Base-by-base conservation (phyloP, 1,284 basidiomycete species). In the Golubevia pallescens region DNA sequence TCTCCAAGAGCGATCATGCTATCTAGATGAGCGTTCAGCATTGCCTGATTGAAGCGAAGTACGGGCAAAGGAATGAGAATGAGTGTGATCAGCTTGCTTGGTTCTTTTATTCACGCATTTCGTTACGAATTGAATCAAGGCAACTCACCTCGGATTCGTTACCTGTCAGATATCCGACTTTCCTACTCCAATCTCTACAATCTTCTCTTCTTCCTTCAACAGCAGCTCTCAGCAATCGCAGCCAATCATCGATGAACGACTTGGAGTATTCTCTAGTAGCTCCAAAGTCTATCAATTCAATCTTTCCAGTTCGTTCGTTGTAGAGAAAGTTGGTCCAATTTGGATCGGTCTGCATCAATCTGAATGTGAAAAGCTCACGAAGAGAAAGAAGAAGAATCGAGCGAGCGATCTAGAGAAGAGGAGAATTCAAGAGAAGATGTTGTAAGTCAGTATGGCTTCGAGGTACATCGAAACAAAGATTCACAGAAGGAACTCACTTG, bases 251-350 rank as follows among this genome's bases (percentile, higher is more conserved):
- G 87, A 97, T 95, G 82, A 99, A 99, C 67, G 89, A 89, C 71
- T 91, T 91, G 1, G 90, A 89, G 86, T 98, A 99, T 73, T 91
- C 91, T 52, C 95, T 89, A 0, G 93, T 94, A 1, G 97, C 96
- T 23, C 96, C 97, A 77, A 99, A 98, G 86, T 99, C 96, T 67
- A 99, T 93, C 20, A 99, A 88, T 77, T 94, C 93, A 60, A 98
- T 88, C 90, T 78, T 74, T 48, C 58, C 61, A 14, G 68, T 74
- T 7, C 65, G 59, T 2, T 88, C 81, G 86, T 95, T 92, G 90
- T 92, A 98, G 28, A 99, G 87, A 87, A 99, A 99, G 86, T 98
- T 99, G 21, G 93, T 93, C 93, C 93, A 98, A 83, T 99, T 99
- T 1, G 97, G 96, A 86, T 99, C 96, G 0, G 96, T 99, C 86